A percentile compares a stretch with the other conserved stretches of the same genome.
These are phyloP conservation scores for Saussurea involucrata DNA, from an alignment of 129 eudicot genomes.

Conservation along the genomic window DNA sequence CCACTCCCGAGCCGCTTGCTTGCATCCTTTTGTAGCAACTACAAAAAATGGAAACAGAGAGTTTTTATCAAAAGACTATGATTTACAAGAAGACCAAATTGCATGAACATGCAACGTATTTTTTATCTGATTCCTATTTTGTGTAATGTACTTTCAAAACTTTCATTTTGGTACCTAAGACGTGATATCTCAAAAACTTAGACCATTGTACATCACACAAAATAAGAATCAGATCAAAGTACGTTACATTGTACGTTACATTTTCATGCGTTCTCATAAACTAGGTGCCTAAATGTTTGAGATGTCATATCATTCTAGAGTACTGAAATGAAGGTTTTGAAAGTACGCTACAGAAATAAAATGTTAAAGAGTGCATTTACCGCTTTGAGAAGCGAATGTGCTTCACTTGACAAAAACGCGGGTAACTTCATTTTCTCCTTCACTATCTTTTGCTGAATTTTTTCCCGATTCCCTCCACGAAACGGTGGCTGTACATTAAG, in stretches of 20 bases:
- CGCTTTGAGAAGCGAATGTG: constrained; percentile 83
- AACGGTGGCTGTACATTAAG: constrained; percentile 78
- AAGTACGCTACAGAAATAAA: neutral
- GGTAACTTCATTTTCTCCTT: constrained; percentile 90
- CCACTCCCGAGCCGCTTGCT: constrained; percentile 75
- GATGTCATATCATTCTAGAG: neutral
- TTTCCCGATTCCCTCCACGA: constrained; percentile 72
- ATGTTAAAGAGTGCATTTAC: constrained; percentile 16
- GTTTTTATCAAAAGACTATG: neutral
- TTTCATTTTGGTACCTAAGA: neutral
- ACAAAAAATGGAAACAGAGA: neutral
- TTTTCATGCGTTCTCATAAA: neutral
- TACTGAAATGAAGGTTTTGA: neutral
- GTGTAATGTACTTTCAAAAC: neutral
- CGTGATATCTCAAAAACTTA: neutral
- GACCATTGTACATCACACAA: neutral
- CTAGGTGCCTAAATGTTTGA: neutral
- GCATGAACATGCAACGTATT: neutral
- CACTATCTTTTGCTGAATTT: constrained; percentile 76
- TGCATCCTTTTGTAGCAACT: constrained; percentile 83
- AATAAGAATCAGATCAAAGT: neutral
- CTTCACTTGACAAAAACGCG: constrained; percentile 78
- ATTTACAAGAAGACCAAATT: neutral
- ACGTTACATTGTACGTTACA: neutral
- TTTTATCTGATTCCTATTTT: neutral